Evolutionary conservation across 495 filamentous ascomycete genomes (phyloP), one percentile per base, ranked within the genome.

Genomic region (Annulohypoxylon stygium): DNA sequence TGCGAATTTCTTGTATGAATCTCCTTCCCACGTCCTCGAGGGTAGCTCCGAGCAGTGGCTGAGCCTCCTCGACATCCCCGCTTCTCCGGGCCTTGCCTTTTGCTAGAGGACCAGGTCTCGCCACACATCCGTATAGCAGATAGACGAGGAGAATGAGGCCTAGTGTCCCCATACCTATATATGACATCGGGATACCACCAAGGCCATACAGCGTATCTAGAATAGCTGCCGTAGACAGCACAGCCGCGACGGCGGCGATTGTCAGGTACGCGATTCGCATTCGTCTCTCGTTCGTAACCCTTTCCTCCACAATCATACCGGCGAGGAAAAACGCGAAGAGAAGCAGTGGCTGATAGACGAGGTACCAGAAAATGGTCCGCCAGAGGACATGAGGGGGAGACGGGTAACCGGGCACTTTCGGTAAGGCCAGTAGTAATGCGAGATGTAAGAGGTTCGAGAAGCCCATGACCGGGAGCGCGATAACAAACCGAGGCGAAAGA

Each of bases 161-260:
- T 1, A 75, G 69, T 1, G 73, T 34, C 16, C 69, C 73, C 69
- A 75, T 71, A 30, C 73, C 73, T 47, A 75, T 69, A 18, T 75
- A 75, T 33, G 73, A 75, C 73, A 75, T 75, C 16, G 73, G 73
- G 39, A 75, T 69, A 9, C 73, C 73, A 10, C 73, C 73, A 33
- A 75, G 69, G 11, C 73, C 73, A 14, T 72, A 75, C 0, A 75
- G 59, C 1, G 73, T 75, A 30, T 75, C 73, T 4, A 75, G 30
- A 26, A 72, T 72, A 14, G 73, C 69, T 0, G 39, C 73, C 3
- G 69, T 58, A 16, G 73, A 71, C 20, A 75, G 55, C 20, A 64
- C 12, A 4, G 57, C 65, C 16, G 69, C 39, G 11, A 72, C 18
- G 12, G 41, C 50, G 11, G 60, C 69, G n/a, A 75, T 69, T 48